Evolutionary conservation across 805 yeast species (phyloP), one percentile per base, ranked within the genome.

Genomic region (Yarrowia osloensis): DNA sequence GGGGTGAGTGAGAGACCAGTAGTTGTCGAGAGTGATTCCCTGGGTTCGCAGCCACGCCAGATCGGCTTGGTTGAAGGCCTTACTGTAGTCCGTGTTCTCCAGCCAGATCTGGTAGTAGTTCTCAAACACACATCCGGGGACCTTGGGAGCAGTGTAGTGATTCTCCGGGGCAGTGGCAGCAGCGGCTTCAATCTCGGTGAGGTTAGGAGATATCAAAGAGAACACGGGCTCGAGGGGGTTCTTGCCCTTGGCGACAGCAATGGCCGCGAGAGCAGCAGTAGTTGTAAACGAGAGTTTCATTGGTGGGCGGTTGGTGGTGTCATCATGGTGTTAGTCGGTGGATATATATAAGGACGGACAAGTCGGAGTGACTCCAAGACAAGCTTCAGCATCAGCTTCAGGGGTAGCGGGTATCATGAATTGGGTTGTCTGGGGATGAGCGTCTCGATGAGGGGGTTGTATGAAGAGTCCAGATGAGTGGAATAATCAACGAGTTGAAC

Each of bases 1-100:
- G 67, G 86, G 85, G 72, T 82, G 84, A 63, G 85, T 81, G 29
- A 82, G 71, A 40, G 82, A 81, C 79, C 83, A 83, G 78, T 84
- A 83, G 79, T 84, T 84, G 75, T 75, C 77, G 71, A 84, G 77
- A 46, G 77, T 74, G 67, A 82, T 76, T 74, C 85, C 86, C 67
- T 80, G 73, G 71, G 76, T 67, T 35, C 81, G 81, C 63, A 83
- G 76, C 73, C 77, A 76, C 72, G 76, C 75, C 70, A 84, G 73
- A 66, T 80, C 82, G 11, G 76, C 74, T 72, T 82, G 78, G 70
- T 77, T 79, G 46, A 78, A 78, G 52, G 86, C 86, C 71, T 83
- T 83, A 71, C 80, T 82, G 73, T 74, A 82, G 76, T 82, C 76
- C 65, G 85, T 83, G 75, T 81, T 81, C 76, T 82, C 86, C 69